Base-by-base conservation (phyloP, 2,329 filamentous ascomycete genomes). In the Falciphora oryzae region DNA sequence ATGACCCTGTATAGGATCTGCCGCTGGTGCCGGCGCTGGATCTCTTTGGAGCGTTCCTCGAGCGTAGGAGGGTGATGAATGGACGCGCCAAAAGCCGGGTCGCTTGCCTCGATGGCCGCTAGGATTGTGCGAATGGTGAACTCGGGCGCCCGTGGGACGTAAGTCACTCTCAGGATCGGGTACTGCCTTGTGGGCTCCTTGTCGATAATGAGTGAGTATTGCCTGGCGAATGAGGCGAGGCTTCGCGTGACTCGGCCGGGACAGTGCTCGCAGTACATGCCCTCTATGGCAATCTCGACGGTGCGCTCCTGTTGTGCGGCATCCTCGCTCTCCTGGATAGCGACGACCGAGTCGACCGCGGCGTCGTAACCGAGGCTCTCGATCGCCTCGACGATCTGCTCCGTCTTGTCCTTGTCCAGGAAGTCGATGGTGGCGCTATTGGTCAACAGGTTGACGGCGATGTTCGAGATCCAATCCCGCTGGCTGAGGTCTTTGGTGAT, bases 1-100 rank as follows among this genome's bases (percentile, higher is more conserved):
- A 90, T 72, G 22, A 92, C 82, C n/a, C 93, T 88, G 66, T 84
- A 79, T 0, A 93, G 75, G 18, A 96, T 84, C 38, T 88, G 83
- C 29, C 79, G 83, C 70, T 89, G 86, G 70, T 96, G 91, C 65
- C 84, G 84, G 27, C 81, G 81, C 66, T 91, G 89, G 72, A 97
- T 91, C 56, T 81, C 79, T 67, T 85, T 86, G 3, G 92, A 91
- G 13, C 91, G 85, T 71, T 97, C 91, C 75, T 97, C 93, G 5
- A 97, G 83, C 0, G 89, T 93, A 0, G 90, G 91, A 0, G 91
- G 89, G 68, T 94, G 91, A 72, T 92, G 89, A 16, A 97, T 84
- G 2, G 84, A 86, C 1, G 89, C 85, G 31, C 78, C 79, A 67
- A 97, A 89, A 0, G 81, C 83, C 1, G 83, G 77, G 70, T 96